Evolutionary conservation across 1,284 basidiomycete genomes (phyloP), one percentile per base, ranked within the genome.

Genomic region (Paramarasmius palmivorus): DNA sequence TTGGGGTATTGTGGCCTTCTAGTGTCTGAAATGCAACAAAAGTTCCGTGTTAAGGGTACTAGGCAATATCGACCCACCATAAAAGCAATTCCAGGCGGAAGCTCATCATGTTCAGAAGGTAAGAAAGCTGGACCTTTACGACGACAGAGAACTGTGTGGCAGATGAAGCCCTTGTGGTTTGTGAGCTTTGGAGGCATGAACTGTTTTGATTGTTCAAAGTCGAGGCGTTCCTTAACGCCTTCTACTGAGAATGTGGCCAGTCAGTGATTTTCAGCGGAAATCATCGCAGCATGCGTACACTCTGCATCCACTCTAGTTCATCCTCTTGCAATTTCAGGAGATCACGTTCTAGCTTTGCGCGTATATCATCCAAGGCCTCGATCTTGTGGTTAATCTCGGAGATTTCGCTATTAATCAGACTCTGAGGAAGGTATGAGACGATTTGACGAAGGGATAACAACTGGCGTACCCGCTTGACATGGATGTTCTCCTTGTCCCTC

Each of bases 71-170:
- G 41, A 57, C 71, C 58, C 69, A 92, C 92, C 95, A 99, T 98
- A 74, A 99, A 99, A 4, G 96, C 96, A 3, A 98, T 86, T 3
- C 93, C 93, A 5, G 88, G 84, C 4, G 96, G 97, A 52, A 99
- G 77, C 53, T 98, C 94, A 63, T 97, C 94, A 63, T 99, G 97
- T 69, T 99, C 97, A 14, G 93, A 96, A 1, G 96, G 96, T 55
- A 99, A 72, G 77, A 99, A 99, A 7, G 92, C 91, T 0, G 96
- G 95, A 0, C 94, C 91, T 78, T 90, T 92, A 54, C 89, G 79
- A 64, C 92, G 74, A 35, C 92, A n/a, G 79, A 17, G 90, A 90
- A 58, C 85, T 83, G 20, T 76, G 78, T 25, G 78, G 77, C 37
- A 82, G 62, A 61, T 81, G 82, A 40, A 79, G 66, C 47, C 74